phyloP scores from a whole-genome alignment of 148 eudicot genomes.

The Gaultheria prostrata region DNA sequence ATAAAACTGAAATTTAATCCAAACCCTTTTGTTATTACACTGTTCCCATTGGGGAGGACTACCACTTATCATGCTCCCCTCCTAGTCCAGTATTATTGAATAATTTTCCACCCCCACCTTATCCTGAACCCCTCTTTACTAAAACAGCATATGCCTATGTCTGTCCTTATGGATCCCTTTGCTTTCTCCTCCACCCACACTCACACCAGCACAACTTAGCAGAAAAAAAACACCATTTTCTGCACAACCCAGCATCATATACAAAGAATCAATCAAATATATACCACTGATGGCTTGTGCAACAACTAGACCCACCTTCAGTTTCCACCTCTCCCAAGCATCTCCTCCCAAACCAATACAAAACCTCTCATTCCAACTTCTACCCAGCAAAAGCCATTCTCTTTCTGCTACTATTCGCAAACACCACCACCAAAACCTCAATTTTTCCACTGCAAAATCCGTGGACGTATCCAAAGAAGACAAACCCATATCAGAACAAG shows the following conservation, averaged over 20 bases:
- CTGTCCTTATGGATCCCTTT: constrained; percentile 14
- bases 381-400: constrained; percentile 29
- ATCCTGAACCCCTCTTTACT: not conserved
- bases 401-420: constrained; percentile 20
- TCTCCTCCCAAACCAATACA: constrained; percentile 41
- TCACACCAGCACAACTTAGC: not conserved
- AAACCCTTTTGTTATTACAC: not conserved
- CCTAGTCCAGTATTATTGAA: not conserved
- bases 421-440: constrained; percentile 26
- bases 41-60: not conserved
- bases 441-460: constrained; percentile 38
- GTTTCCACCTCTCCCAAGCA: constrained; percentile 29
- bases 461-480: constrained; percentile 85
- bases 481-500: constrained; percentile 47
- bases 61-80: not conserved
- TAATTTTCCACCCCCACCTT: constrained; percentile 6
- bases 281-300: constrained; percentile 25
- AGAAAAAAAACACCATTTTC: not conserved
- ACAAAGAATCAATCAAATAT: too few relatives aligned
- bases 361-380: constrained; percentile 26
- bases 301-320: constrained; percentile 33
- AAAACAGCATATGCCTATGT: constrained; percentile 9
- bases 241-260: too few relatives aligned
- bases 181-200: constrained; percentile 6
- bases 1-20: not conserved